Conservation (phyloP, 768 basidiomycete genomes). For the Phlebiopsis gigantea region DNA sequence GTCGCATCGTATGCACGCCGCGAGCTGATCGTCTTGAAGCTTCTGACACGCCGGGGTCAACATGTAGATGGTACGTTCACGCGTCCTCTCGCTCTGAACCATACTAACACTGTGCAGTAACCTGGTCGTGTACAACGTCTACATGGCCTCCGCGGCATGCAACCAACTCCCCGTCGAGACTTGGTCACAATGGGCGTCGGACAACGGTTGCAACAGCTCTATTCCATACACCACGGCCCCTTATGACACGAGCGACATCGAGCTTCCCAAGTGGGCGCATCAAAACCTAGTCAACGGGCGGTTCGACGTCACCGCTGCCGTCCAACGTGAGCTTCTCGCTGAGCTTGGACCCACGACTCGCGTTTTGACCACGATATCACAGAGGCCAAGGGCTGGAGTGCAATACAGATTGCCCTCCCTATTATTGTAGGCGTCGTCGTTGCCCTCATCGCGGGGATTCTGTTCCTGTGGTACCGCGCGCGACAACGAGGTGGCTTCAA, state of each 20-base stretch:
- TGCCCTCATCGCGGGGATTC: conserved; percentile 18
- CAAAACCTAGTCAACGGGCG: conserved; percentile 1
- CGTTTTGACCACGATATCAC: not conserved
- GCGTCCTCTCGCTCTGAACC: not conserved
- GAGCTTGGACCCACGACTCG: too few species aligned
- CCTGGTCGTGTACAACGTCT: conserved; percentile 11
- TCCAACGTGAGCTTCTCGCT: conserved; percentile 2
- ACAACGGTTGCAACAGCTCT: conserved; percentile 5
- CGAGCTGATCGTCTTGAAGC: not conserved
- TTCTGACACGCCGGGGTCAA: not conserved
- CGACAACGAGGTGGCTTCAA: not conserved
- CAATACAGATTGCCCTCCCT: conserved; percentile 30
- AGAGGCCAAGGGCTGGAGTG: conserved; percentile 12
- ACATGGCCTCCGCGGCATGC: conserved; percentile 9
- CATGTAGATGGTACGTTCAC: conserved; percentile 8
- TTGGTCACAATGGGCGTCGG: conserved; percentile 10
- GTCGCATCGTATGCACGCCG: not conserved
- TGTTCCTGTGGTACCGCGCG: conserved; percentile 23
- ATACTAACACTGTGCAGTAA: conserved; percentile 4
- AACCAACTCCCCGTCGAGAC: not conserved
- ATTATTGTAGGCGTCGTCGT: conserved; percentile 29
- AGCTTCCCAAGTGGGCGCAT: conserved; percentile 14
- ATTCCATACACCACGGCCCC: not conserved
- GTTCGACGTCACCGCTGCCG: conserved; percentile 11
- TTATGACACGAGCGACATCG: not conserved